Conservation (phyloP, 371 early-diverging fungal species). For the Saksenaea oblongispora region DNA sequence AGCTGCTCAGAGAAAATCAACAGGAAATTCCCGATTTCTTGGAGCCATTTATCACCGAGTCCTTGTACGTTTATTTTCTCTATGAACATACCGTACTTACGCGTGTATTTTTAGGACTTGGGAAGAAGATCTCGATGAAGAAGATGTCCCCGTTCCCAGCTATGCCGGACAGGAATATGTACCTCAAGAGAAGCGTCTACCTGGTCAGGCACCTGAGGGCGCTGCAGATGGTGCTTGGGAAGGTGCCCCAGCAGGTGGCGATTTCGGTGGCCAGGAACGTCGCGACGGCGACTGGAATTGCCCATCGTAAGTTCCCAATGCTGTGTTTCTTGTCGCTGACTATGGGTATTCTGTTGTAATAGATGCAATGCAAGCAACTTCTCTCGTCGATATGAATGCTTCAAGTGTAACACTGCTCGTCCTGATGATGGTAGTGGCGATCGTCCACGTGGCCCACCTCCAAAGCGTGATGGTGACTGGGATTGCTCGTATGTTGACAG, state of each 20-base stretch:
- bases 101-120: slow-evolving; percentile 17
- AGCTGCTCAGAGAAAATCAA: slow-evolving; percentile 70
- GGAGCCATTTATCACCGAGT: slow-evolving; percentile 35
- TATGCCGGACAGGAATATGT: slow-evolving; percentile 53
- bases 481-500: slow-evolving; percentile 38
- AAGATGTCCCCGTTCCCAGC: slow-evolving; percentile 37
- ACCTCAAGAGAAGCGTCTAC: slow-evolving; percentile 33
- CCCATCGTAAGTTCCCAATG: slow-evolving; percentile 25
- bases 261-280: slow-evolving; percentile 7
- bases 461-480: slow-evolving; percentile 64
- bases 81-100: neutral
- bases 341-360: slow-evolving; percentile 9
- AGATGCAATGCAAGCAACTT: slow-evolving; percentile 40
- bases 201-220: slow-evolving; percentile 37
- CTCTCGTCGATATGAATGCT: slow-evolving; percentile 30
- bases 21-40: slow-evolving; percentile 71
- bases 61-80: slow-evolving; percentile 31
- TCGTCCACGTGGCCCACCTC: slow-evolving; percentile 24
- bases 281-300: slow-evolving; percentile 44
- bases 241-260: slow-evolving; percentile 24
- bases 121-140: slow-evolving; percentile 53
- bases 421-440: slow-evolving; percentile 37
- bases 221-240: slow-evolving; percentile 30
- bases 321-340: slow-evolving; percentile 23
- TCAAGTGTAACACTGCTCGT: slow-evolving; percentile 41